Conservation (phyloP, 2,329 filamentous ascomycete species). For the Talaromyces pinophilus region DNA sequence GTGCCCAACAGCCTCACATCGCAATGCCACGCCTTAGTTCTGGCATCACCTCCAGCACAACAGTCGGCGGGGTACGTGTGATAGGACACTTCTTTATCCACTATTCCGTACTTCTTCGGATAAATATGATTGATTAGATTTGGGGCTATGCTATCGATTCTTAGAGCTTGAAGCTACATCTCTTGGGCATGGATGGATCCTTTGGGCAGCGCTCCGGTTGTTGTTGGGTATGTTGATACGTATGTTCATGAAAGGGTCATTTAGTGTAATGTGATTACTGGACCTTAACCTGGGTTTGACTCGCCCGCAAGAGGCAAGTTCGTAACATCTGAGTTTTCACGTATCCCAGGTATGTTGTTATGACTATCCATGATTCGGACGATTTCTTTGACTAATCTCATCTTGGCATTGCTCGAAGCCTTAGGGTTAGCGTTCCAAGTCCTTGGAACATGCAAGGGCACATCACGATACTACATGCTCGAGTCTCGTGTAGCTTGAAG, state of each 20-base stretch:
- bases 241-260: neutral
- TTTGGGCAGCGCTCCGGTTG: conserved; percentile 4
- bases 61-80: neutral
- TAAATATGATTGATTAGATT: neutral
- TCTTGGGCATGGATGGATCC: neutral
- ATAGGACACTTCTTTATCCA: neutral
- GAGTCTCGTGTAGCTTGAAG: neutral
- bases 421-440: neutral
- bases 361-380: neutral
- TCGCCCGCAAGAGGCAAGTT: neutral
- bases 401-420: neutral
- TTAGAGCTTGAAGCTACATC: neutral
- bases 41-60: neutral
- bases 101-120: neutral
- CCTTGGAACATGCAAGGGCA: neutral
- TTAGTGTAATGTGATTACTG: neutral
- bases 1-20: conserved; percentile 21
- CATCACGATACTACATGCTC: neutral
- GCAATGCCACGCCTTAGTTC: neutral
- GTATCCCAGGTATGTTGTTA: neutral
- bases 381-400: neutral
- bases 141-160: neutral
- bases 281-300: neutral
- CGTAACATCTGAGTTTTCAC: neutral
- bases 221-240: neutral